A percentile compares a stretch with the other conserved stretches of the same genome.
Conservation (phyloP, 2,329 filamentous ascomycete species). For the Pestalotiopsis sp. region DNA sequence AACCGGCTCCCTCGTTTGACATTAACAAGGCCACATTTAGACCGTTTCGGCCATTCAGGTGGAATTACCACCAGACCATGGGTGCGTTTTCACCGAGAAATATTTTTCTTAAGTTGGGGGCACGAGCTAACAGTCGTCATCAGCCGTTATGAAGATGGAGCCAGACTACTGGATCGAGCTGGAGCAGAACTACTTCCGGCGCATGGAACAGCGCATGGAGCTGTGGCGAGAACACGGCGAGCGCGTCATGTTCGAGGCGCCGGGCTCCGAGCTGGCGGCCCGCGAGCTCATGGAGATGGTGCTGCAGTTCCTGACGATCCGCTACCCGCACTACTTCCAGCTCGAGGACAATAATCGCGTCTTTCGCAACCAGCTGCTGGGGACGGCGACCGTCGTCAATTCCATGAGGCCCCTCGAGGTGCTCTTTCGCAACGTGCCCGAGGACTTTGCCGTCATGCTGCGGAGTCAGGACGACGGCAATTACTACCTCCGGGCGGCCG, state of each 20-base stretch:
- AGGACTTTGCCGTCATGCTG: constrained; percentile 81
- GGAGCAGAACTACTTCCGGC: constrained; percentile 69
- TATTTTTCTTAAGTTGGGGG: not conserved
- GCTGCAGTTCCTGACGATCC: constrained; percentile 75
- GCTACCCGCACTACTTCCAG: constrained; percentile 77
- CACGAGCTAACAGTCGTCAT: constrained; percentile 4
- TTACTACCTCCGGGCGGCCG: constrained; percentile 75
- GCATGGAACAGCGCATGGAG: constrained; percentile 69
- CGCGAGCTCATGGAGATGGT: constrained; percentile 90
- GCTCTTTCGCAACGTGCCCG: constrained; percentile 77
- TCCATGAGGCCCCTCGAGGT: constrained; percentile 68
- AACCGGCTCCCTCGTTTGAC: constrained; percentile 66
- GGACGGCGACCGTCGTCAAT: constrained; percentile 62
- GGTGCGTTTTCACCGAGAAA: constrained; percentile 56
- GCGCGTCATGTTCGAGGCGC: constrained; percentile 67
- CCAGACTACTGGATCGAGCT: constrained; percentile 89
- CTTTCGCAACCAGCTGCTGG: constrained; percentile 72
- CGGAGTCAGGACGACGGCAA: constrained; percentile 71
- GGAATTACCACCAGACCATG: constrained; percentile 91
- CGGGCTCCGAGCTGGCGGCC: constrained; percentile 77
- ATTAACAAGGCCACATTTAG: constrained; percentile 69
- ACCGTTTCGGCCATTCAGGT: constrained; percentile 81
- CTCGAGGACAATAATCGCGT: constrained; percentile 55
- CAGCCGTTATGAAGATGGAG: constrained; percentile 78
- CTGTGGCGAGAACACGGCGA: constrained; percentile 67